Percentiles rank a stretch among this genome's conserved stretches.
Conservation (phyloP, 2,329 filamentous ascomycete species). For the Lachnellula suecica region DNA sequence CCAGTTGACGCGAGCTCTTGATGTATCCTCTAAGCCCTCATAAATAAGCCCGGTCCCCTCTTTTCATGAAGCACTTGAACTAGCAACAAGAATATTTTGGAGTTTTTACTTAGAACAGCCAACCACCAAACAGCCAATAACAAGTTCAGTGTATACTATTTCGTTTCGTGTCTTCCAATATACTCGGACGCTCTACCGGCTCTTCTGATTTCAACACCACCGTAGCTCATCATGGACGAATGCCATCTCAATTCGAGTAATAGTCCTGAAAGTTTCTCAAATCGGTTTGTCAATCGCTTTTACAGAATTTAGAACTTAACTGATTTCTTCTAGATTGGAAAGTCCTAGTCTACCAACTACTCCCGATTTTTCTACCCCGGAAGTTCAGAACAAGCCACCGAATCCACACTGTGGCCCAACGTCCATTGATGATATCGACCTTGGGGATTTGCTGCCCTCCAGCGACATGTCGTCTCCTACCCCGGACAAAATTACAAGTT, state of each 20-base stretch:
- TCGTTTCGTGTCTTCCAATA: too few relatives aligned
- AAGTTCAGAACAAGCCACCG: background rate
- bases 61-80: background rate
- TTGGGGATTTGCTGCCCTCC: background rate
- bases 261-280: background rate
- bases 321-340: background rate
- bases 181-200: background rate
- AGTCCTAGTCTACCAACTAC: background rate
- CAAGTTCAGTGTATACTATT: too few relatives aligned
- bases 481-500: background rate
- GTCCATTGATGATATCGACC: background rate
- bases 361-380: background rate
- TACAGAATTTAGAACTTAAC: background rate
- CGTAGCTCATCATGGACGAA: background rate
- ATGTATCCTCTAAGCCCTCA: background rate
- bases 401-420: background rate
- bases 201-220: background rate
- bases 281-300: background rate
- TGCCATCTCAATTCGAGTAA: background rate
- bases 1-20: background rate
- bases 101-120: background rate
- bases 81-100: background rate
- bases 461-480: background rate
- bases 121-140: background rate
- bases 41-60: background rate